phyloP scores from a whole-genome alignment of 257 asterid species.

The Scutellaria barbata region DNA sequence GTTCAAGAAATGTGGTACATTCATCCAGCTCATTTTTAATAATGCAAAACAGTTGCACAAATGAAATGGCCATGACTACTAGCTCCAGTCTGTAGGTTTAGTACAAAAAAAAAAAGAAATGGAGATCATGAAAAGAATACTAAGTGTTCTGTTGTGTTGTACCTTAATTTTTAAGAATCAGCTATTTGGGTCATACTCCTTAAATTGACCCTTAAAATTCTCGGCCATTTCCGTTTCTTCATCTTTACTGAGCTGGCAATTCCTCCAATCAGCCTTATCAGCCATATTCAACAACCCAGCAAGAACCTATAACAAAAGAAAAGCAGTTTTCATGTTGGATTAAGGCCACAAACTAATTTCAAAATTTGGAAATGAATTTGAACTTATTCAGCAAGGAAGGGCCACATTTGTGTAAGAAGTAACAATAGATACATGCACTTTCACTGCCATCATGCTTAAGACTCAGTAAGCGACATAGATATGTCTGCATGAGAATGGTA shows the following conservation, averaged over 20 bases:
- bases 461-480: background rate
- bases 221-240: constrained; percentile 77
- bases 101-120: constrained; percentile 11
- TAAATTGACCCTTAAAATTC: constrained; percentile 64
- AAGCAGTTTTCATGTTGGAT: constrained; percentile 21
- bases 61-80: background rate
- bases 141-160: constrained; percentile 20
- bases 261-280: constrained; percentile 95
- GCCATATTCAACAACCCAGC: constrained; percentile 92
- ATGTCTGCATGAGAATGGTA: background rate
- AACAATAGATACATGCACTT: background rate
- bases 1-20: background rate
- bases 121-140: background rate
- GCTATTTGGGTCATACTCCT: constrained; percentile 65
- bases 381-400: constrained; percentile 16
- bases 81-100: background rate
- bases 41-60: background rate
- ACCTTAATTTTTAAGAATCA: constrained; percentile 50
- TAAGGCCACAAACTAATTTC: background rate
- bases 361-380: background rate
- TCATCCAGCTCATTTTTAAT: background rate
- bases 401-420: background rate
- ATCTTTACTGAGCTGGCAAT: constrained; percentile 74
- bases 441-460: background rate
- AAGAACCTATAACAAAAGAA: constrained; percentile 59